These are phyloP conservation scores for Ophiosphaerella korrae DNA, from an alignment of 2,329 filamentous ascomycete genomes.

Conservation along the genomic window DNA sequence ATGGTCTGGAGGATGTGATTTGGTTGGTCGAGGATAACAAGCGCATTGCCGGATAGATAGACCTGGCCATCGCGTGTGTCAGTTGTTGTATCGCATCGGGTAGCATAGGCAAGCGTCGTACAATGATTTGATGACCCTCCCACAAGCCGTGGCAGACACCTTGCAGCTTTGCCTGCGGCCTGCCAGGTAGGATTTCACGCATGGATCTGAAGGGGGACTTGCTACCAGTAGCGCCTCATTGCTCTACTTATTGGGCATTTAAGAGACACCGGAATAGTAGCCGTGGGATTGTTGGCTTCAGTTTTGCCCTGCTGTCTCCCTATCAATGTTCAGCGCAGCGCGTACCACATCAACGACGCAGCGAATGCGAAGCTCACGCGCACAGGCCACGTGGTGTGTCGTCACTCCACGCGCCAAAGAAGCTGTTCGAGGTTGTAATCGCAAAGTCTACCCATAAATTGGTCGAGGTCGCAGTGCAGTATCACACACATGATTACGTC, in stretches of 20 bases:
- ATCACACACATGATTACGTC: too few species aligned
- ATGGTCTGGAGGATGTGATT: constrained; percentile 84
- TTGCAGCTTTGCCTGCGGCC: constrained; percentile 78
- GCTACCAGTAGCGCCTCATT: constrained; percentile 9
- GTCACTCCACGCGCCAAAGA: not conserved
- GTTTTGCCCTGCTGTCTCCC: not conserved
- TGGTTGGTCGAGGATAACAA: constrained; percentile 79
- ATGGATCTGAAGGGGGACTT: constrained; percentile 51
- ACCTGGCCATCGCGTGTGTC: constrained; percentile 56
- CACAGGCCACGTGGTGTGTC: constrained; percentile 39
- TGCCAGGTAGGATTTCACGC: constrained; percentile 79
- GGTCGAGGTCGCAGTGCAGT: too few species aligned
- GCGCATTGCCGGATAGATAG: constrained; percentile 87
- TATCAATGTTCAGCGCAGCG: not conserved
- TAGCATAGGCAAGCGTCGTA: constrained; percentile 50
- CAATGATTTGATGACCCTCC: constrained; percentile 73
- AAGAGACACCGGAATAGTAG: not conserved
- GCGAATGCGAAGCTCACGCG: constrained; percentile 31
- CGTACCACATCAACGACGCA: too few species aligned
- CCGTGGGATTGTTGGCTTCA: not conserved
- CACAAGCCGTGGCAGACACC: constrained; percentile 75
- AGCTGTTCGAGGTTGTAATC: not conserved
- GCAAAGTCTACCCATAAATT: too few species aligned
- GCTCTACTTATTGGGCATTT: not conserved
- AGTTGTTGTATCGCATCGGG: constrained; percentile 10